Conservation (phyloP, 257 asterid species). For the Agastache rugosa region DNA sequence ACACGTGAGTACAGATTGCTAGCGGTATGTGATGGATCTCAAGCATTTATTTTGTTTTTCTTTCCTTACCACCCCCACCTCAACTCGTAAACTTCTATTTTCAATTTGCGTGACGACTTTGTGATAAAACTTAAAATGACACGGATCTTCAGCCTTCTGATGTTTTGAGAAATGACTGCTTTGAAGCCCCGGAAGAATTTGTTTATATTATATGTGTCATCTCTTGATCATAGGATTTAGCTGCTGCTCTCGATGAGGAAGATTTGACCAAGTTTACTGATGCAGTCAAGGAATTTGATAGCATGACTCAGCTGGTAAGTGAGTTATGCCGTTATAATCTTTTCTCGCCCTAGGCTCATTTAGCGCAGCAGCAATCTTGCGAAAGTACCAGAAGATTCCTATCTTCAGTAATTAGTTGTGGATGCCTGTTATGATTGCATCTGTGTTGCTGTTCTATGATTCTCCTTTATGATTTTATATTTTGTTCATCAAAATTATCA, state of each 20-base stretch:
- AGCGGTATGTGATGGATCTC: conserved; percentile 47
- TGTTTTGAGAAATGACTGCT: conserved; percentile 1
- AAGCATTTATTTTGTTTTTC: not conserved
- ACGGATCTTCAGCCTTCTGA: conserved; percentile 12
- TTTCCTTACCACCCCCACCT: not conserved
- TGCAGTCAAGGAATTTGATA: conserved; percentile 62
- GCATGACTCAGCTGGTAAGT: conserved; percentile 64
- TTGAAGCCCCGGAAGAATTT: not conserved
- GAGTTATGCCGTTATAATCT: not conserved
- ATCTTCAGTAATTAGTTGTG: not conserved
- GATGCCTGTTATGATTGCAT: not conserved
- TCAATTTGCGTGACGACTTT: too few relatives aligned
- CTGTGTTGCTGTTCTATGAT: too few relatives aligned
- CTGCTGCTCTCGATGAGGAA: conserved; percentile 64
- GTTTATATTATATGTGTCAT: conserved; percentile 11
- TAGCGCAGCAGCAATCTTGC: not conserved
- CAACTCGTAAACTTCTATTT: too few relatives aligned
- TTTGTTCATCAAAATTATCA: not conserved
- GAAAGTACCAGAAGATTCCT: not conserved
- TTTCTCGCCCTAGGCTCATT: not conserved
- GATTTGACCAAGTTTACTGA: conserved; percentile 59
- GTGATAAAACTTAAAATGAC: not conserved
- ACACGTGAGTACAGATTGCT: conserved; percentile 66
- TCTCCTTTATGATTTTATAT: not conserved
- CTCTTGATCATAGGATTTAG: conserved; percentile 48